These are phyloP conservation scores for Blastobotrys muscicola DNA, from an alignment of 805 yeast species.

Conservation along the genomic window DNA sequence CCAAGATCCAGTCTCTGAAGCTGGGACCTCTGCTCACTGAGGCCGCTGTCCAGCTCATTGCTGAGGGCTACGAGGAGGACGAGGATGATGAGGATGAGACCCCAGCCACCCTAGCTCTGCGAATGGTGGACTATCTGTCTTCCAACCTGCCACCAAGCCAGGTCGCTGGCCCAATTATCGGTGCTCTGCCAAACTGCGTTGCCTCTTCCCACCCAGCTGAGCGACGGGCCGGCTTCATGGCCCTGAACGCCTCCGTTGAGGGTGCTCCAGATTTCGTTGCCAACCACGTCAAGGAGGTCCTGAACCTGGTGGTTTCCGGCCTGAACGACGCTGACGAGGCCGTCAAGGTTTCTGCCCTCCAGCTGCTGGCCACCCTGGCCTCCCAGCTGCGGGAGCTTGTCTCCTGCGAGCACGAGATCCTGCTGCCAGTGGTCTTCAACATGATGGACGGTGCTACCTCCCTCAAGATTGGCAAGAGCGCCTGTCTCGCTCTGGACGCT, in stretches of 20 bases:
- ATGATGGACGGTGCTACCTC: conserved; percentile 82
- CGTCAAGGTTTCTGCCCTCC: conserved; percentile 80
- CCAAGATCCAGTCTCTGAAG: conserved; percentile 68
- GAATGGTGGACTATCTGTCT: conserved; percentile 70
- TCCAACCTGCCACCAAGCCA: conserved; percentile 87
- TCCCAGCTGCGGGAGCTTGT: conserved; percentile 76
- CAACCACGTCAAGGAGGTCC: conserved; percentile 60
- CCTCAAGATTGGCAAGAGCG: conserved; percentile 77
- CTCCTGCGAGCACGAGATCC: conserved; percentile 72
- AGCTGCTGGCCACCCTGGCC: conserved; percentile 68
- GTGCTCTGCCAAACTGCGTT: conserved; percentile 37
- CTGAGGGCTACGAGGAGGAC: conserved; percentile 64
- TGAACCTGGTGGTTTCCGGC: conserved; percentile 66
- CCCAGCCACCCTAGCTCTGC: conserved; percentile 67
- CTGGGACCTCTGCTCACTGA: conserved; percentile 73
- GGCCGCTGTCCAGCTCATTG: conserved; percentile 64
- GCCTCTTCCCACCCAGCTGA: conserved; percentile 58
- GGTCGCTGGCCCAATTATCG: conserved; percentile 71
- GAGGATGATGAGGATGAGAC: conserved; percentile 89
- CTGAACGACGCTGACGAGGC: conserved; percentile 63
- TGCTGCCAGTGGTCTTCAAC: conserved; percentile 77
- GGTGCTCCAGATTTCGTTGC: conserved; percentile 94
- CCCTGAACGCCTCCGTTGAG: conserved; percentile 72
- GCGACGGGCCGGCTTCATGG: conserved; percentile 78
- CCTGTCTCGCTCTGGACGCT: conserved; percentile 86